A percentile compares a stretch with the other conserved stretches of the same genome.
Evolutionary conservation across 2,329 filamentous ascomycete genomes (phyloP).

Genomic region (Esteya vermicola): DNA sequence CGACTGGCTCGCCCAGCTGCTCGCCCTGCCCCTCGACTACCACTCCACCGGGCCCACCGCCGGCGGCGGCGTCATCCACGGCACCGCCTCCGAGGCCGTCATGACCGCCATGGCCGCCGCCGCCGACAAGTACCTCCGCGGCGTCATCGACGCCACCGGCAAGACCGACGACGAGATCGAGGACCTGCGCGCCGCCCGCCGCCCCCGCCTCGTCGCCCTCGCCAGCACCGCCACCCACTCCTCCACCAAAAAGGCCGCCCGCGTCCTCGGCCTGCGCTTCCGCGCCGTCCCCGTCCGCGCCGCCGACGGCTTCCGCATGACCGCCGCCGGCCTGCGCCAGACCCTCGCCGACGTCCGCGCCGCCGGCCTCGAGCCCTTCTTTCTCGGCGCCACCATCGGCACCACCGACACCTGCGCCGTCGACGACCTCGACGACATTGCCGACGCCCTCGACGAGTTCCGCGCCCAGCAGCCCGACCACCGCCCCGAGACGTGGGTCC

Average conservation of each 20-base stretch:
- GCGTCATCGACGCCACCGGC: constrained; percentile 21
- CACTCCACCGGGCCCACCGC: constrained; percentile 53
- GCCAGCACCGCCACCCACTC: constrained; percentile 71
- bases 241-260: constrained; percentile 73
- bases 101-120: constrained; percentile 80
- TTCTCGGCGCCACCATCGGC: constrained; percentile 69
- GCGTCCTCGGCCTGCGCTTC: constrained; percentile 75
- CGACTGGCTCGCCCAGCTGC: constrained; percentile 74
- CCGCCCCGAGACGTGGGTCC: constrained; percentile 59
- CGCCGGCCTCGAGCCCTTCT: constrained; percentile 71
- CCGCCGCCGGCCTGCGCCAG: constrained; percentile 42
- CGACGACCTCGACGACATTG: constrained; percentile 65
- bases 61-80: constrained; percentile 89
- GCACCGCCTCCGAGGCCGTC: constrained; percentile 76
- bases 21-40: constrained; percentile 61
- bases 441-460: constrained; percentile 25
- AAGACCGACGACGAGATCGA: constrained; percentile 40
- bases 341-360: constrained; percentile 51
- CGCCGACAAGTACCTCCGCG: constrained; percentile 60
- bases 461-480: constrained; percentile 8
- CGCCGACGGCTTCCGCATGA: constrained; percentile 56
- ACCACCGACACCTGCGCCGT: constrained; percentile 81
- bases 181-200: constrained; percentile 51
- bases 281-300: constrained; percentile 49
- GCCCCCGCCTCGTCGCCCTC: constrained; percentile 64